Conservation (phyloP, 2,329 filamentous ascomycete species). For the Nemania bipapillata region DNA sequence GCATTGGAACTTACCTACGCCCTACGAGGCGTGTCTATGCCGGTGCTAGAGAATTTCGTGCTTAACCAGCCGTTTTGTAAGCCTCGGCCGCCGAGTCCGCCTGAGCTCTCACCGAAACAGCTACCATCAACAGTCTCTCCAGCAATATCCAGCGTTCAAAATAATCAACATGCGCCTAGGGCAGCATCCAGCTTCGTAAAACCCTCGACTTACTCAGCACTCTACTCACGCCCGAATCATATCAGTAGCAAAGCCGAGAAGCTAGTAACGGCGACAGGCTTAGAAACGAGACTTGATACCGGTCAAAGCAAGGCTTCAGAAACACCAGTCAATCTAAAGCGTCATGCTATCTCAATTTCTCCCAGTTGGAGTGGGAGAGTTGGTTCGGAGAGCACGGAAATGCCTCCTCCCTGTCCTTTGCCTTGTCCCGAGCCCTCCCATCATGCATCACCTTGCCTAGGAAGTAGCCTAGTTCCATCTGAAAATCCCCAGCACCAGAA, state of each 20-base stretch:
- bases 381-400: slow-evolving; percentile 33
- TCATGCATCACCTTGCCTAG: slow-evolving; percentile 21
- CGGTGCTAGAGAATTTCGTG: slow-evolving; percentile 51
- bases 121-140: slow-evolving; percentile 44
- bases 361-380: slow-evolving; percentile 8
- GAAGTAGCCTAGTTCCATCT: slow-evolving; percentile 5
- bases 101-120: slow-evolving; percentile 54
- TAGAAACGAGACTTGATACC: slow-evolving; percentile 6
- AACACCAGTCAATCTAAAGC: slow-evolving; percentile 12
- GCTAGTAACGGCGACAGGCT: slow-evolving; percentile 17
- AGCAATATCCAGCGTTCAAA: slow-evolving; percentile 17
- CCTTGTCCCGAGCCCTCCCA: slow-evolving; percentile 26
- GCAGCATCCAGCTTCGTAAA: background rate
- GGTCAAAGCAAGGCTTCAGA: slow-evolving; percentile 30
- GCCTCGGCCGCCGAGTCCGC: slow-evolving; percentile 46
- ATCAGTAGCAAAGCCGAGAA: slow-evolving; percentile 18
- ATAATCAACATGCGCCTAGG: slow-evolving; percentile 1
- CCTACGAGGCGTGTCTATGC: slow-evolving; percentile 51
- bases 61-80: slow-evolving; percentile 47
- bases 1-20: slow-evolving; percentile 47
- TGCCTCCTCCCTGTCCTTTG: slow-evolving; percentile 41
- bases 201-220: slow-evolving; percentile 9
- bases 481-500: slow-evolving; percentile 25
- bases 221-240: slow-evolving; percentile 27
- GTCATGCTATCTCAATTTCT: slow-evolving; percentile 8